phyloP scores from a whole-genome alignment of 805 yeast species.

The Saccharomycopsis sp. region DNA sequence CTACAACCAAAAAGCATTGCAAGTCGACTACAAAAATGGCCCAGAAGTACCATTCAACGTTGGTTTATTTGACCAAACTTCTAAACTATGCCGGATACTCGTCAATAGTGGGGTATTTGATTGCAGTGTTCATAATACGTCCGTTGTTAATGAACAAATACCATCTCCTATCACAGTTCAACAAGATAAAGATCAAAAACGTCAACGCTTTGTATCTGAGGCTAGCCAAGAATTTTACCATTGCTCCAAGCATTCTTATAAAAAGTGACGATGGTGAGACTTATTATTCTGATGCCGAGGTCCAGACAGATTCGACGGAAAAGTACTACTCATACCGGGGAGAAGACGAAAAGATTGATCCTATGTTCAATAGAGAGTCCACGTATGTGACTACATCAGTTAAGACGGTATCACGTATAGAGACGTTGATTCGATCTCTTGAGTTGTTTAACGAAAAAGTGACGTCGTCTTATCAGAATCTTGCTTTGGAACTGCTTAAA shows the following conservation, averaged over 20 bases:
- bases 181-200: constrained; percentile 7
- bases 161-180: constrained; percentile 5
- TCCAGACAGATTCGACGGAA: constrained; percentile 11
- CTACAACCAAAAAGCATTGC: background rate
- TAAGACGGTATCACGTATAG: background rate
- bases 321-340: background rate
- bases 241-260: constrained; percentile 13
- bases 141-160: constrained; percentile 18
- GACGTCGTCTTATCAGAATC: background rate
- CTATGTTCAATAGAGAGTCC: constrained; percentile 7
- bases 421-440: constrained; percentile 2
- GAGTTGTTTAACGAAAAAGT: constrained; percentile 7
- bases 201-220: constrained; percentile 4
- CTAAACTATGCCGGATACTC: constrained; percentile 18
- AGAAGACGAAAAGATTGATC: background rate
- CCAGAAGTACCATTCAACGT: constrained; percentile 12
- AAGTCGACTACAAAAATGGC: too few species aligned
- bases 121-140: constrained; percentile 12
- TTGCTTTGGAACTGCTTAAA: background rate
- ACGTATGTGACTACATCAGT: constrained; percentile 13
- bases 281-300: constrained; percentile 11
- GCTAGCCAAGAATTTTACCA: constrained; percentile 3
- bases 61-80: constrained; percentile 16
- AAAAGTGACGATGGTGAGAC: background rate
- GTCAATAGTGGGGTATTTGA: constrained; percentile 8